phyloP scores from a whole-genome alignment of 2,329 filamentous ascomycete species.

The Apiospora pterosperma region DNA sequence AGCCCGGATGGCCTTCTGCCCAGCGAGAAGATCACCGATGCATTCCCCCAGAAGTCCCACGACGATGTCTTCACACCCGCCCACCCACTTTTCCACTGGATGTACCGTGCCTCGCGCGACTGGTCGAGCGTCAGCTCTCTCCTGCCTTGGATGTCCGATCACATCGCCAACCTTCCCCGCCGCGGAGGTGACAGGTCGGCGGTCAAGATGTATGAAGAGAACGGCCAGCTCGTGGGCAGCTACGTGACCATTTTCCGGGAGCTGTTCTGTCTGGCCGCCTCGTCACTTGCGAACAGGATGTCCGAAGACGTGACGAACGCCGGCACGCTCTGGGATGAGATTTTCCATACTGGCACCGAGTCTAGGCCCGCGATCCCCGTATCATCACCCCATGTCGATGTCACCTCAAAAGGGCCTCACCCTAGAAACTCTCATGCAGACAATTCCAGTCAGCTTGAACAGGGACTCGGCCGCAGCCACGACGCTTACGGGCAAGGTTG shows the following conservation, averaged over 20 bases:
- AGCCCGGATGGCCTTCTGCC: slow-evolving; percentile 67
- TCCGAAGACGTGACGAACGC: slow-evolving; percentile 59
- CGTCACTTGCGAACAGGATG: slow-evolving; percentile 65
- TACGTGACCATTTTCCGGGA: slow-evolving; percentile 81
- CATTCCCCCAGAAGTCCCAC: slow-evolving; percentile 66
- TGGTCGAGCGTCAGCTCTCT: slow-evolving; percentile 69
- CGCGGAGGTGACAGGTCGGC: slow-evolving; percentile 30
- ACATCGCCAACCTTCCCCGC: slow-evolving; percentile 54
- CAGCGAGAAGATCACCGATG: slow-evolving; percentile 73
- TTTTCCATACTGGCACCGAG: slow-evolving; percentile 60
- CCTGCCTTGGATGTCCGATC: slow-evolving; percentile 67
- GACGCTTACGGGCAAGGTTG: slow-evolving; percentile 64
- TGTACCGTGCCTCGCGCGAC: slow-evolving; percentile 75
- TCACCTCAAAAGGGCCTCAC: neutral
- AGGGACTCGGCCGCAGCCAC: neutral
- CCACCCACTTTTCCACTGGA: slow-evolving; percentile 83
- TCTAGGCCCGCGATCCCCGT: neutral
- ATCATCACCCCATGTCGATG: neutral
- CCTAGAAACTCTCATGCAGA: neutral
- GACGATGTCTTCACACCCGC: slow-evolving; percentile 72
- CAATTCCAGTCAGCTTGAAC: neutral
- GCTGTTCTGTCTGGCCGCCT: slow-evolving; percentile 76
- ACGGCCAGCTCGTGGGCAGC: slow-evolving; percentile 59
- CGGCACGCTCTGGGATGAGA: slow-evolving; percentile 73
- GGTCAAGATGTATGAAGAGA: slow-evolving; percentile 46